phyloP scores from a whole-genome alignment of 164 flowering plant species.

The Chimonanthus praecox region DNA sequence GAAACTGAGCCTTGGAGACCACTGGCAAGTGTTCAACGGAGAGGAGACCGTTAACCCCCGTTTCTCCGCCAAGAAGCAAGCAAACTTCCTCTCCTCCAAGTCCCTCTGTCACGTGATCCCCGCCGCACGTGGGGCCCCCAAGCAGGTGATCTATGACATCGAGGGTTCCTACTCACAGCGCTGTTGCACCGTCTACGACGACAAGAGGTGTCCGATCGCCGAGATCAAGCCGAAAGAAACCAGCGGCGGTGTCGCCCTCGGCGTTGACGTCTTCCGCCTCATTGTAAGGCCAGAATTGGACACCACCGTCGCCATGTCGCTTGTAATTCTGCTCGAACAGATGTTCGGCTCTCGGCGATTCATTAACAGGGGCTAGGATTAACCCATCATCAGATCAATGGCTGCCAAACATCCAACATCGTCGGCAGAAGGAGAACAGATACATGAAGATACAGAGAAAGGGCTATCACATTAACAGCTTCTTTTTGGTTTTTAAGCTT shows the following conservation, averaged over 20 bases:
- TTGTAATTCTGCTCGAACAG: conserved; percentile 72
- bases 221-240: conserved; percentile 66
- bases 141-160: conserved; percentile 30
- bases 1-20: conserved; percentile 55
- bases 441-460: not conserved
- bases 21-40: conserved; percentile 62
- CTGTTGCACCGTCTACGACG: conserved; percentile 53
- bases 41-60: conserved; percentile 42
- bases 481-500: not conserved
- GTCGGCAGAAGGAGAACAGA: not conserved
- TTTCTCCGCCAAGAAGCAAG: conserved; percentile 40
- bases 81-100: conserved; percentile 36
- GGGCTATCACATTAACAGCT: not conserved
- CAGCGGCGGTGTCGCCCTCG: conserved; percentile 44
- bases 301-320: conserved; percentile 54
- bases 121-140: not conserved
- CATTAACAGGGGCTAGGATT: not conserved
- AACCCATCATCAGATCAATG: not conserved
- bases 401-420: not conserved
- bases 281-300: conserved; percentile 53
- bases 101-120: conserved; percentile 36
- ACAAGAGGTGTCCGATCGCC: conserved; percentile 38
- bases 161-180: conserved; percentile 65
- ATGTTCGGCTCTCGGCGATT: conserved; percentile 47
- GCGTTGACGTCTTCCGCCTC: conserved; percentile 65